A percentile compares a stretch with the other conserved stretches of the same genome.
Evolutionary conservation across 352 stramenopile species (phyloP).

Genomic region (Globisporangium acanthophoron): DNA sequence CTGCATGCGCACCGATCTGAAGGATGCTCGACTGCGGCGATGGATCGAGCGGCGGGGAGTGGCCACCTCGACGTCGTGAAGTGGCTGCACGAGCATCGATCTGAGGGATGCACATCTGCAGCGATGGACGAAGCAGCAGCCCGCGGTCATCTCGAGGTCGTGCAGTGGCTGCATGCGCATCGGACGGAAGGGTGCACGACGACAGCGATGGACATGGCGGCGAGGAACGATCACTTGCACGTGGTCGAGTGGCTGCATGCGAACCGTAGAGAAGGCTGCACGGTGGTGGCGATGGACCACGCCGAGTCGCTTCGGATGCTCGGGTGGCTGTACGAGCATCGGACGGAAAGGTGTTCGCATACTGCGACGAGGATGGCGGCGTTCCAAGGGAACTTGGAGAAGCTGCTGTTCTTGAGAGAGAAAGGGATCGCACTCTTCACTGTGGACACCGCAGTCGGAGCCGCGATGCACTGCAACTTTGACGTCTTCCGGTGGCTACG

Average conservation of each 20-base stretch:
- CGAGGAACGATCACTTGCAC: slow-evolving; percentile 13
- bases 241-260: slow-evolving; percentile 58
- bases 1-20: slow-evolving; percentile 1
- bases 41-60: background rate
- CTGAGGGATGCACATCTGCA: background rate
- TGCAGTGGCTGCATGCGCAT: slow-evolving; percentile 4
- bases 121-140: background rate
- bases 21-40: background rate
- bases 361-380: no score
- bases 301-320: background rate
- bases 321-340: background rate
- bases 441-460: background rate
- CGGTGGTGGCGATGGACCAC: background rate
- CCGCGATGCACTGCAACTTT: background rate
- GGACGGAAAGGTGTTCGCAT: no score
- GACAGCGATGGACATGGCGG: background rate
- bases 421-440: background rate
- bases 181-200: background rate
- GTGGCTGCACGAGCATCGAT: slow-evolving; percentile 53
- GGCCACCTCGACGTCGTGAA: slow-evolving; percentile 35
- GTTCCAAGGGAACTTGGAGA: no score
- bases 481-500: background rate
- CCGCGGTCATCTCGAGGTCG: background rate
- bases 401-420: background rate
- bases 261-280: slow-evolving; percentile 18